Base-by-base conservation (phyloP, 768 basidiomycete species). In the Amanita muscaria region DNA sequence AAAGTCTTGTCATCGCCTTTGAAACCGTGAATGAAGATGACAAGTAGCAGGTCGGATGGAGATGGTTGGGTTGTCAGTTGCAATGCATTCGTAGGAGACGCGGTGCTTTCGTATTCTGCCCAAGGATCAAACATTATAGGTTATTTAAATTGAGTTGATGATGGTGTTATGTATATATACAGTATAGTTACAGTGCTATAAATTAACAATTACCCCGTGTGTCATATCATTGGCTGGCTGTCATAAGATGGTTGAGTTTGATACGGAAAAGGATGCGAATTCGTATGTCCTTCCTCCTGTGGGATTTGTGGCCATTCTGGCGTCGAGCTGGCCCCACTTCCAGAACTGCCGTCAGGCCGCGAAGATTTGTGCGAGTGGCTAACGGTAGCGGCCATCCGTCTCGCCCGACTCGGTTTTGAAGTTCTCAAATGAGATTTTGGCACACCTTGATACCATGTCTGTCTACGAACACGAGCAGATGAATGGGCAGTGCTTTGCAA, bases 11-110 rank as follows among this genome's bases (percentile, higher is more conserved):
- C 83, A 11, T 64, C 67, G 23, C 65, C 70, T 51, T 73, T 74
- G 59, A 69, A 88, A 59, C 88, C 88, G 53, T 90, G 88, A 22
- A 90, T 80, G 56, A 88, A 90, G 30, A 89, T 65, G 45, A 88
- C 57, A 29, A 89, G 69, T 3, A 90, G 62, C 5, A 72, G 50
- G n/a, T 79, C 76, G 22, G 66, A 52, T 27, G 58, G 49, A 2
- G 35, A 16, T 23, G 54, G 59, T 7, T 34, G 3, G 14, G 22
- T 40, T 15, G 39, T 25, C n/a, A 40, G 40, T 30, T 47, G 38
- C 18, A 41, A 31, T 23, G 38, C 39, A 31, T 47, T 41, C 18
- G 19, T 16, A 7, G 46, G 46, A 8, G 44, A 16, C 19, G 30
- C 8, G 12, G n/a, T 8, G 19, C 15, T 18, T 5, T 15, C 6